Evolutionary conservation across 306 rosid species (phyloP).

Genomic region (Vigna unguiculata): DNA sequence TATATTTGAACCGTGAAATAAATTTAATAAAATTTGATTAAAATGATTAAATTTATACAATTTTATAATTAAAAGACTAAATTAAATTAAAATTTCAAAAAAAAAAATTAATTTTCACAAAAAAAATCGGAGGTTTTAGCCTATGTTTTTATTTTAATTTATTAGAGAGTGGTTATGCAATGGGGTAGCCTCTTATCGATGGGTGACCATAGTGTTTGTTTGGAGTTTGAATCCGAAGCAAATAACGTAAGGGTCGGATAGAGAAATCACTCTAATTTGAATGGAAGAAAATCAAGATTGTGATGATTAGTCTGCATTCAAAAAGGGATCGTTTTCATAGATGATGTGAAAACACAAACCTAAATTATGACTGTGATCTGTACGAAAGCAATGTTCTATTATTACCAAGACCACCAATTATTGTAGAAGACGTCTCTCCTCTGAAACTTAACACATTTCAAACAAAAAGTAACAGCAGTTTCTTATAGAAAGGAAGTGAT

Average conservation of each 20-base stretch:
- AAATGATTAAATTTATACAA: no score
- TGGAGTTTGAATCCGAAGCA: conserved; percentile 28
- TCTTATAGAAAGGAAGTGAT: neutral
- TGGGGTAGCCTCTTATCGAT: conserved; percentile 42
- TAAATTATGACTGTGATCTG: conserved; percentile 43
- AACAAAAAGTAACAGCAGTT: neutral
- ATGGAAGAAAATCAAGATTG: conserved; percentile 30
- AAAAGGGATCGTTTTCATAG: conserved; percentile 43
- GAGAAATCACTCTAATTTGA: conserved; percentile 33
- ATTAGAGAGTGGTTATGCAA: conserved; percentile 33
- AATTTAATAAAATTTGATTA: no score
- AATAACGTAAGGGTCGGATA: conserved; percentile 27
- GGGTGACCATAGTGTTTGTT: conserved; percentile 32
- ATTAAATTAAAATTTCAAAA: no score
- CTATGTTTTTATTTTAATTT: conserved; percentile 39
- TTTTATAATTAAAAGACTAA: no score
- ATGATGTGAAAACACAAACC: conserved; percentile 51
- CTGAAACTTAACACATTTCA: neutral
- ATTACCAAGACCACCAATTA: conserved; percentile 45
- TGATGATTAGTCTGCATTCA: conserved; percentile 49
- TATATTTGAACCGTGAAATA: no score
- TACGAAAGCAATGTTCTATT: conserved; percentile 36
- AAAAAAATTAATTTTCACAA: no score
- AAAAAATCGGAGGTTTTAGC: no score
- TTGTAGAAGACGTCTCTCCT: conserved; percentile 39